Evolutionary conservation across 257 asterid genomes (phyloP).

Genomic region (Linaria vulgaris): DNA sequence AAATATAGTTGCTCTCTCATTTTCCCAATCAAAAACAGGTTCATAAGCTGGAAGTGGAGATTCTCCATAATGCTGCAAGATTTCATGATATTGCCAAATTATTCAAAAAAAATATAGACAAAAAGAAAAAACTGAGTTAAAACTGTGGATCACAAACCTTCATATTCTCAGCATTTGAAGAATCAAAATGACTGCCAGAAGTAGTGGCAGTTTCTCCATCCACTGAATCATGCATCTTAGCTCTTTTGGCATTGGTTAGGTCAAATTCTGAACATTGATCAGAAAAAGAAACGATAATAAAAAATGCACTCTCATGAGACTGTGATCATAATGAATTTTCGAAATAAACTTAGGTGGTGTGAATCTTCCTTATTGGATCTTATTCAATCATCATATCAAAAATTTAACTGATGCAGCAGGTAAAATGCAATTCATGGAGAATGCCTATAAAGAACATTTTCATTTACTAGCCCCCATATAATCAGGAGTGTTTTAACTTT

Average conservation of each 20-base stretch:
- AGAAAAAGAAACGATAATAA: constrained; percentile 14
- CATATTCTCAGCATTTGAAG: constrained; percentile 42
- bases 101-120: too few species aligned
- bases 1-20: constrained; percentile 85
- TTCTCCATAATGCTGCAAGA: constrained; percentile 95
- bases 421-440: constrained; percentile 9
- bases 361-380: constrained; percentile 12
- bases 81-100: constrained; percentile 20
- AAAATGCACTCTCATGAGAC: background rate
- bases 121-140: constrained; percentile 13
- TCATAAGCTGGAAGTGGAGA: constrained; percentile 95
- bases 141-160: constrained; percentile 44
- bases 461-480: constrained; percentile 5
- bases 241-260: constrained; percentile 74
- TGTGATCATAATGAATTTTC: constrained; percentile 19
- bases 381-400: constrained; percentile 14
- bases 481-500: constrained; percentile 1
- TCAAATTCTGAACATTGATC: constrained; percentile 62
- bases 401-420: constrained; percentile 9
- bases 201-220: constrained; percentile 84
- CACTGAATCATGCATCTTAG: constrained; percentile 55
- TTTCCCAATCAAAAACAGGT: constrained; percentile 98
- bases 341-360: background rate
- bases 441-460: background rate
- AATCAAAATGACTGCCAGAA: constrained; percentile 65